Base-by-base conservation (phyloP, 1,284 basidiomycete species). In the Ganoderma leucocontextum region DNA sequence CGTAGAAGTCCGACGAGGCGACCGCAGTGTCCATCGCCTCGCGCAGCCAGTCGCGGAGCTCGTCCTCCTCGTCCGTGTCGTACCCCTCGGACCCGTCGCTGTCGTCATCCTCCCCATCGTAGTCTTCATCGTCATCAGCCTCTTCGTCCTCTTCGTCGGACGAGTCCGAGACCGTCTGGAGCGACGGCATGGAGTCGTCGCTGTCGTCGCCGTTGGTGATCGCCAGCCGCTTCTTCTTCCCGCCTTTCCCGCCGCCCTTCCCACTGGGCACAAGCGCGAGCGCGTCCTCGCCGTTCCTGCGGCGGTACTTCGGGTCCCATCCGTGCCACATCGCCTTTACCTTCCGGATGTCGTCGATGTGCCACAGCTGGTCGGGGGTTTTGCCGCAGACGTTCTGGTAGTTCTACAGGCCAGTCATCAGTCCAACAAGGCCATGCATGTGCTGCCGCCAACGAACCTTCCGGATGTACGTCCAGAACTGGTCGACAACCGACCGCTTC, bases 21-120 rank as follows among this genome's bases (percentile, higher is more conserved):
- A 86, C 82, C 1, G 86, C 88, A 12, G 84, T 81, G 69, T 92
- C 88, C 90, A 93, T 91, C 7, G 92, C 92, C 75, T 91, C 89
- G 62, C 89, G 83, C 41, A 88, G 70, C 79, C 89, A 77, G 41
- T 88, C 87, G 25, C 88, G 82, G 35, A 91, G 76, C 70, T 85
- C 83, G 64, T 91, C 91, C 71, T 93, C 91, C 65, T 90, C 85
- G 60, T 91, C 92, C 7, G 86, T 86, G 72, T 92, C 86, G 73
- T 91, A 92, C 1, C 81, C 86, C 63, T 80, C 84, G 10, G 77
- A 77, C 8, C 81, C 79, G 29, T 81, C 78, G 10, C 80, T 84
- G 29, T 84, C 82, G 39, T 83, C 78, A 13, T 79, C 81, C 2
- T 82, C 80, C 2, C 82, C 82, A 8, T 58, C 55, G 35, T 19